Evolutionary conservation across 2,329 filamentous ascomycete species (phyloP).

Genomic region (Fusarium hainanense): DNA sequence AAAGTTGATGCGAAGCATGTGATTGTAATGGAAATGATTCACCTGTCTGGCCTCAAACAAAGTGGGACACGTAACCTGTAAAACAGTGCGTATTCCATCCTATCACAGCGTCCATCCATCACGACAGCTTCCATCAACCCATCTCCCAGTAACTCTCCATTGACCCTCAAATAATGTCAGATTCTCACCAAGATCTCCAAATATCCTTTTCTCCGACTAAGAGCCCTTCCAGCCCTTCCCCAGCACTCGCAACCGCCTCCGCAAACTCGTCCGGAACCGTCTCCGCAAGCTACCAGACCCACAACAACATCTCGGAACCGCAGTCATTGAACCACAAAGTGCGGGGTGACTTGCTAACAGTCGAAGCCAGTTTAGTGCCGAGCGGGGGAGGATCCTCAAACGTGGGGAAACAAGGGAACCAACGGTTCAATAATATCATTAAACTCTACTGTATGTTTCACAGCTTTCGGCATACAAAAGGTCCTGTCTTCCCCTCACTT

Average conservation of each 20-base stretch:
- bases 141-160: neutral
- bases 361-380: neutral
- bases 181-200: neutral
- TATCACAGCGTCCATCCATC: neutral
- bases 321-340: neutral
- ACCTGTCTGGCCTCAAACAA: neutral
- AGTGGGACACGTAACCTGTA: neutral
- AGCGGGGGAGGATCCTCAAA: slow-evolving; percentile 17
- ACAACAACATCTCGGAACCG: slow-evolving; percentile 9
- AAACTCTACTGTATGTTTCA: slow-evolving; percentile 12
- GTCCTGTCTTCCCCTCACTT: slow-evolving; percentile 17
- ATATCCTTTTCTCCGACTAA: neutral
- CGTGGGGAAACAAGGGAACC: slow-evolving; percentile 1
- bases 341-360: slow-evolving; percentile 3
- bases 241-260: slow-evolving; percentile 1
- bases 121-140: neutral
- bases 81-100: neutral
- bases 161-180: neutral
- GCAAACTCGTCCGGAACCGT: slow-evolving; percentile 3
- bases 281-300: neutral
- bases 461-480: slow-evolving; percentile 12
- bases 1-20: neutral
- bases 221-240: neutral
- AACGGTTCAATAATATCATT: neutral
- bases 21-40: neutral